phyloP scores from a whole-genome alignment of 2,329 filamentous ascomycete genomes.

The Penicillium sp. region DNA sequence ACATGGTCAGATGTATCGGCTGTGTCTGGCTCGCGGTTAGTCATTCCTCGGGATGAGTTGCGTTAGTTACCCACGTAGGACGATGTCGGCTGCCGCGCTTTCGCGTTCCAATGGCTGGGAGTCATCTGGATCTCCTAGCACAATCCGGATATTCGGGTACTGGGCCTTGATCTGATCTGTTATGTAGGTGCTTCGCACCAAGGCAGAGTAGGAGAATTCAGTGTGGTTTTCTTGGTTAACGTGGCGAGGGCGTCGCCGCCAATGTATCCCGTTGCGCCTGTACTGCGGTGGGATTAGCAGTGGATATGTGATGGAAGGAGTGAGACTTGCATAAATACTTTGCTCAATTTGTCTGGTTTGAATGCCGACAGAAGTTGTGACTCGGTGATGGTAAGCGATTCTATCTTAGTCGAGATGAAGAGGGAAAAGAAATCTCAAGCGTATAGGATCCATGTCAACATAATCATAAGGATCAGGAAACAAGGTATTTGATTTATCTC shows the following conservation, averaged over 20 bases:
- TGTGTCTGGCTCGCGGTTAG: slow-evolving; percentile 13
- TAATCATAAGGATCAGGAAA: too few relatives aligned
- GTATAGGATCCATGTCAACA: too few relatives aligned
- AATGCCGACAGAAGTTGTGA: neutral
- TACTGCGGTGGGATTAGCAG: slow-evolving; percentile 27
- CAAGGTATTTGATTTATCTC: too few relatives aligned
- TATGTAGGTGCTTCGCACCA: slow-evolving; percentile 38
- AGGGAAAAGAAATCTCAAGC: too few relatives aligned
- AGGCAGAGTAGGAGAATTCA: slow-evolving; percentile 35
- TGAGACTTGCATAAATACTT: slow-evolving; percentile 15
- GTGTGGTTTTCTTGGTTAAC: slow-evolving; percentile 38
- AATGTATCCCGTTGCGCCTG: slow-evolving; percentile 47
- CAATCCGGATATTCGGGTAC: slow-evolving; percentile 47
- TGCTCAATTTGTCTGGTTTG: slow-evolving; percentile 11
- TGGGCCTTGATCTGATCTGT: slow-evolving; percentile 31
- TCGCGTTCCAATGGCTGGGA: slow-evolving; percentile 42
- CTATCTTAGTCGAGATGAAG: too few relatives aligned
- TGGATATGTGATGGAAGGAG: neutral
- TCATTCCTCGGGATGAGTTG: neutral
- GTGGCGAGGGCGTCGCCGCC: slow-evolving; percentile 46
- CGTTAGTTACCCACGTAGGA: slow-evolving; percentile 36
- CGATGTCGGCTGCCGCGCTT: slow-evolving; percentile 47
- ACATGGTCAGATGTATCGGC: slow-evolving; percentile 37
- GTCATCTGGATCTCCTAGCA: slow-evolving; percentile 49
- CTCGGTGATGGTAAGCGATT: too few relatives aligned